phyloP scores from a whole-genome alignment of 2,329 filamentous ascomycete genomes.

The Nothophaeocryptopus gaeumannii region DNA sequence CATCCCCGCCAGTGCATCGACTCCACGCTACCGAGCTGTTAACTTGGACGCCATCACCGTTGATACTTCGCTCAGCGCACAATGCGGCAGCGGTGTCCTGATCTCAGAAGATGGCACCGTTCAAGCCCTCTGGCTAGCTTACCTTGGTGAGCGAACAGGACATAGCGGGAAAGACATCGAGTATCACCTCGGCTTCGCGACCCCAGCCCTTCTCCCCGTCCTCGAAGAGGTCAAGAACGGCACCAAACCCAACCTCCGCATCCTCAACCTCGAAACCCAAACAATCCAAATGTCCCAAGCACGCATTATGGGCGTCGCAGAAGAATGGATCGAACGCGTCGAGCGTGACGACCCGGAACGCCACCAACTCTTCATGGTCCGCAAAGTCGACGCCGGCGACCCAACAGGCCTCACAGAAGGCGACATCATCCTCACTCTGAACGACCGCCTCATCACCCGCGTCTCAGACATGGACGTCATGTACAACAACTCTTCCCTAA shows the following conservation, averaged over 20 bases:
- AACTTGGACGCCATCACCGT: constrained; percentile 97
- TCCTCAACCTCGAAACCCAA: constrained; percentile 90
- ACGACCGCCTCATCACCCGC: constrained; percentile 86
- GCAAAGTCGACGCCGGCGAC: constrained; percentile 67
- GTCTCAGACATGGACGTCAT: constrained; percentile 93
- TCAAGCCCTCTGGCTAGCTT: constrained; percentile 93
- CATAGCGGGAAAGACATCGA: constrained; percentile 85
- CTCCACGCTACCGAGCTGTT: constrained; percentile 88
- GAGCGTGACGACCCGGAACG: constrained; percentile 83
- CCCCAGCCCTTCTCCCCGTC: constrained; percentile 84
- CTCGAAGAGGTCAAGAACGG: constrained; percentile 80
- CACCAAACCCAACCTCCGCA: constrained; percentile 74
- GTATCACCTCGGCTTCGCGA: constrained; percentile 90
- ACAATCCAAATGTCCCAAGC: constrained; percentile 96
- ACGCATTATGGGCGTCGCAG: constrained; percentile 92
- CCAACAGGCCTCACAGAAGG: constrained; percentile 72
- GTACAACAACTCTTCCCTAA: constrained; percentile 82
- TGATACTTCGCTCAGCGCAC: constrained; percentile 84
- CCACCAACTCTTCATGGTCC: constrained; percentile 97
- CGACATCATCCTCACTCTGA: constrained; percentile 87
- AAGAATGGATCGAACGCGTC: constrained; percentile 92
- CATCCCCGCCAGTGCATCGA: constrained; percentile 88
- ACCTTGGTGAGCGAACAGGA: constrained; percentile 81
- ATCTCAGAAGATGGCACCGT: constrained; percentile 87
- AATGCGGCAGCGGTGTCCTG: constrained; percentile 91